These are phyloP conservation scores for Waltiozyma sp. DNA, from an alignment of 1,139 yeast species.

Conservation along the genomic window DNA sequence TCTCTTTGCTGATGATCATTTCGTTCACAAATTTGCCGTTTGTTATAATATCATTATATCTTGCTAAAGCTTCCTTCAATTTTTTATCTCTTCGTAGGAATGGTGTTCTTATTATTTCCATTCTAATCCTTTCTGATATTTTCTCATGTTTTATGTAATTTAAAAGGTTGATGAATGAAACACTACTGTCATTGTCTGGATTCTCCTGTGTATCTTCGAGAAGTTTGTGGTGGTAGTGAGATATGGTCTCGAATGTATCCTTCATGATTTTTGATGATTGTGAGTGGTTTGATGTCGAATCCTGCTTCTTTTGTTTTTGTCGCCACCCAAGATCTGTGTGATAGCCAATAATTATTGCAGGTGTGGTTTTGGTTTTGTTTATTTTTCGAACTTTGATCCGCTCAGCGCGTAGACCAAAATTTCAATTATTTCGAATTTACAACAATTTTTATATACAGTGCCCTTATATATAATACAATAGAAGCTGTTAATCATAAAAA, in stretches of 20 bases:
- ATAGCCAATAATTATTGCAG: too few relatives aligned
- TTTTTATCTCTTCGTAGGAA: neutral
- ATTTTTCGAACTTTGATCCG: too few relatives aligned
- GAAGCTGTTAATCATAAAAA: neutral
- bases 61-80: constrained; percentile 1
- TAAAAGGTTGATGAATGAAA: constrained; percentile 11
- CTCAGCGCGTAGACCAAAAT: too few relatives aligned
- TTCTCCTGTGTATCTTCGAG: constrained; percentile 1
- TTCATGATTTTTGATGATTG: neutral
- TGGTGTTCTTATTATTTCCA: neutral
- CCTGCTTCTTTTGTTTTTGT: too few relatives aligned
- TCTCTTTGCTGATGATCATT: constrained; percentile 4
- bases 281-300: too few relatives aligned
- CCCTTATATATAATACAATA: too few relatives aligned
- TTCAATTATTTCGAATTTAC: too few relatives aligned
- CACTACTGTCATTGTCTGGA: constrained; percentile 1
- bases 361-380: too few relatives aligned
- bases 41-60: constrained; percentile 9
- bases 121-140: constrained; percentile 1
- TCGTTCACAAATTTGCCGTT: constrained; percentile 5
- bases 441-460: too few relatives aligned
- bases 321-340: too few relatives aligned
- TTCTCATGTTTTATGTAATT: constrained; percentile 11
- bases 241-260: neutral
- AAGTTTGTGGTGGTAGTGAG: neutral